Base-by-base conservation (phyloP, 306 rosid species). In the Citrullus mucosospermus region DNA sequence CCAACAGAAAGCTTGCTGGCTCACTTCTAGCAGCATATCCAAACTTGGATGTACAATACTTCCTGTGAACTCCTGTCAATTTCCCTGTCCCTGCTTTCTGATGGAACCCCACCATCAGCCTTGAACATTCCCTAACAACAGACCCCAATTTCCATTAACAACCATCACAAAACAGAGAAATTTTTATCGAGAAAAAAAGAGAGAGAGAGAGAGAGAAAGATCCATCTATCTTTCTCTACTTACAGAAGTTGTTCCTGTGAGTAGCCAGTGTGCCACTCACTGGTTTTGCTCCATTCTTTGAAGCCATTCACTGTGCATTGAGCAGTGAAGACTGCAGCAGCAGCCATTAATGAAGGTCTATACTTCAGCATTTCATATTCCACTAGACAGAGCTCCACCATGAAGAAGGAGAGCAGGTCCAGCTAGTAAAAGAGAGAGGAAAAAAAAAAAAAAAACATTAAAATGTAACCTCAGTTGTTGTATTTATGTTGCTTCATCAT, bases 311-410 rank as follows among this genome's bases (percentile, higher is more conserved):
- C 54, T 20, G 86, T 82, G 51, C 91, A 84, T 34, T 90, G 91
- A 79, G 98, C 97, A 50, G 97, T 86, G 87, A 82, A 93, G 15
- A 90, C 88, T 59, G 96, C 98, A 8, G 95, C 93, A 75, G 98
- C 95, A 78, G 98, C 93, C 76, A 91, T 85, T 80, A 89, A 66
- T 60, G 98, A 91, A 70, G 98, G 98, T 43, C 87, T 53, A 80
- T 88, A 91, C 82, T 85, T 73, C 43, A 93, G 93, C 93, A 85
- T 91, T 81, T 86, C 87, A 80, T 82, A 88, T 81, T 93, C 97
- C 32, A 91, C 95, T 53, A 93, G 80, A 86, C 95, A 93, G 18
- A 93, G 89, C 82, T 93, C 97, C 46, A 91, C 83, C 80, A 93
- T 84, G 92, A 87, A 93, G 91, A 83, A 93, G 44, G 98, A 87